phyloP scores from a whole-genome alignment of 2,329 filamentous ascomycete genomes.

The Acrocalymma vagum region DNA sequence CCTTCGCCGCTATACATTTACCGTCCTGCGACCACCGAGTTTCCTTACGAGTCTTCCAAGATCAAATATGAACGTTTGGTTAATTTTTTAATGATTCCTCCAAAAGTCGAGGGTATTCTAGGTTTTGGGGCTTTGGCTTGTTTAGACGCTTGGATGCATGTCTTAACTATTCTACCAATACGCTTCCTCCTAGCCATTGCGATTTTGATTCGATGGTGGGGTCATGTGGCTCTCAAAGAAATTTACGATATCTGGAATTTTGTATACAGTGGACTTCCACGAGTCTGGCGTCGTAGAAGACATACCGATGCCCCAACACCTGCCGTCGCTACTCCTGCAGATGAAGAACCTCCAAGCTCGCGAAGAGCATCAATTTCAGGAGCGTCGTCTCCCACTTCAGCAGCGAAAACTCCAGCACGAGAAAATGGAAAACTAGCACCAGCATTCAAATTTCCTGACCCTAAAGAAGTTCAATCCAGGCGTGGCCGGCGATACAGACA shows the following conservation, averaged over 20 bases:
- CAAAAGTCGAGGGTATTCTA: constrained; percentile 82
- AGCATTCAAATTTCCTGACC: constrained; percentile 36
- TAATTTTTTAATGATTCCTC: constrained; percentile 86
- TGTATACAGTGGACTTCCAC: constrained; percentile 79
- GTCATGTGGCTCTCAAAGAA: constrained; percentile 75
- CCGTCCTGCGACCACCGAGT: constrained; percentile 63
- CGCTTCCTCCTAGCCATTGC: constrained; percentile 83
- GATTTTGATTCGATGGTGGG: constrained; percentile 82
- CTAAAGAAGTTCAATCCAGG: constrained; percentile 36
- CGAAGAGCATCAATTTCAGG: constrained; percentile 33
- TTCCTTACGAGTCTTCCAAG: constrained; percentile 89
- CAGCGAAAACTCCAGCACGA: constrained; percentile 25
- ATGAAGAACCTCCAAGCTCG: constrained; percentile 36
- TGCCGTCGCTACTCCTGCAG: constrained; percentile 28
- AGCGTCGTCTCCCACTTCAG: constrained; percentile 15
- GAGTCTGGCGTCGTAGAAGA: constrained; percentile 75
- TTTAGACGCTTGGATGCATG: constrained; percentile 95
- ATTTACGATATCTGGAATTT: constrained; percentile 75
- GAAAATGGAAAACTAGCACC: constrained; percentile 30
- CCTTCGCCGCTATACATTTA: constrained; percentile 72
- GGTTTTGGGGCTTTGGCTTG: constrained; percentile 91
- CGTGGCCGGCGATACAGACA: constrained; percentile 59
- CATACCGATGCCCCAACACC: constrained; percentile 47
- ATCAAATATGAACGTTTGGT: constrained; percentile 91
- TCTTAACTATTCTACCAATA: constrained; percentile 92